phyloP scores from a whole-genome alignment of 768 basidiomycete genomes.

The Ramaria rubella region DNA sequence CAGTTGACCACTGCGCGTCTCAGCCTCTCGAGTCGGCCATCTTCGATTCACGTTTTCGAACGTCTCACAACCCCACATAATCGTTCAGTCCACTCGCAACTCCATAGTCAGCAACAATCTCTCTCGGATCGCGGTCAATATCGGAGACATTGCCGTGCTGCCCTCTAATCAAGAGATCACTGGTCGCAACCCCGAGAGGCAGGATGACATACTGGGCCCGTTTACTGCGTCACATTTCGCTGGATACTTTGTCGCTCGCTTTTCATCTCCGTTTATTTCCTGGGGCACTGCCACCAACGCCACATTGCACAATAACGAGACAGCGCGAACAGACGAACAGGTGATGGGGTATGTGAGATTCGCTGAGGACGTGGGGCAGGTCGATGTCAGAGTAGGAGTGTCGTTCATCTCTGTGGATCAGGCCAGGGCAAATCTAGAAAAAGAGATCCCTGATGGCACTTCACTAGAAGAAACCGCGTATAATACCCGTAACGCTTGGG shows the following conservation, averaged over 20 bases:
- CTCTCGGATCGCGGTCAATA: conserved; percentile 42
- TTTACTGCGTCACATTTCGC: conserved; percentile 30
- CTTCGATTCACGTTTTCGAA: conserved; percentile 58
- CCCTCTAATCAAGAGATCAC: conserved; percentile 42
- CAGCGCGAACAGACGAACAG: conserved; percentile 34
- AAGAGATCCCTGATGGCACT: conserved; percentile 40
- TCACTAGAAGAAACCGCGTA: conserved; percentile 47
- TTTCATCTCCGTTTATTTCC: conserved; percentile 30
- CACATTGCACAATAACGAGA: conserved; percentile 26
- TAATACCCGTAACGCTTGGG: conserved; percentile 46
- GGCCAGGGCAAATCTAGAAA: conserved; percentile 46
- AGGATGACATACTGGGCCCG: conserved; percentile 65
- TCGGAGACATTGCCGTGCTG: conserved; percentile 44
- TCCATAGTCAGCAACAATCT: conserved; percentile 49
- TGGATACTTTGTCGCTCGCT: conserved; percentile 39
- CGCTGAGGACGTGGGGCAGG: conserved; percentile 21
- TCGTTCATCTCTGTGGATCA: conserved; percentile 72
- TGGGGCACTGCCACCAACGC: conserved; percentile 48
- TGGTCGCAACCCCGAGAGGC: conserved; percentile 60
- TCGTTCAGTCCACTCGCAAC: conserved; percentile 61
- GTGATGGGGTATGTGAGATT: conserved; percentile 39
- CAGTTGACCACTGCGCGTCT: conserved; percentile 3
- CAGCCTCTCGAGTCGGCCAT: conserved; percentile 73
- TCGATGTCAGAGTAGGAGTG: conserved; percentile 58
- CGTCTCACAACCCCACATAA: conserved; percentile 45